Evolutionary conservation across 2,329 filamentous ascomycete genomes (phyloP), one percentile per base, ranked within the genome.

Genomic region (Cephalotrichum gorgonifer): DNA sequence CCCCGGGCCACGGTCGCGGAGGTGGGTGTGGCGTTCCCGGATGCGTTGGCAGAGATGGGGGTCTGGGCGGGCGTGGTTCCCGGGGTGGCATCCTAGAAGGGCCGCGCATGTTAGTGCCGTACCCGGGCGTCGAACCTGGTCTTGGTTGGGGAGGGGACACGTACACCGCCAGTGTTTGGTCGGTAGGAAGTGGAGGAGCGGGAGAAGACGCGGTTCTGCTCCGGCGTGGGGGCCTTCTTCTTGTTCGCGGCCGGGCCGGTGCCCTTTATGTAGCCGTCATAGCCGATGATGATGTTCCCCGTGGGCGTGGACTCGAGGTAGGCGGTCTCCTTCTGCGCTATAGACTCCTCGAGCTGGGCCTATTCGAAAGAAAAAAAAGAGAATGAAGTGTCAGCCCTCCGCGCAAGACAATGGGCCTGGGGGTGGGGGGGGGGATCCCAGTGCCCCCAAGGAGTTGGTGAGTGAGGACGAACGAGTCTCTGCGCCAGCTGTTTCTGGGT

Each of bases 181-280:
- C 78, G 75, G 56, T 81, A 81, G 2, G 78, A 82, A 35, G 82
- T 71, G n/a, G 80, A 79, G 17, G 78, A 79, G 55, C 74, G 69
- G 51, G 81, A 79, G 64, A 91, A 91, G 49, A 91, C 83, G 54
- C 85, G 75, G 61, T 88, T 86, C 56, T 78, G 75, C 47, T 90
- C 86, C 52, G 74, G 74, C 44, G 84, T 70, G 5, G 78, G 77
- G 23, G 76, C 74, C 63, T 85, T 79, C 59, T 82, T 78, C 60
- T 85, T 73, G 55, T 79, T 74, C 11, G 81, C 75, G 4, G 76
- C 75, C n/a, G 80, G 78, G 8, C 79, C 76, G 17, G 76, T 78
- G 49, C 88, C 90, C 67, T 98, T 98, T 73, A 95, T 94, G 70
- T 97, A 98, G 63, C 89, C 94, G 65, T 98, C 93, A 65, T 98